A percentile compares a stretch with the other conserved stretches of the same genome.
These are phyloP conservation scores for Syzygium syzygioides DNA, from an alignment of 441 rosid genomes.

Conservation along the genomic window DNA sequence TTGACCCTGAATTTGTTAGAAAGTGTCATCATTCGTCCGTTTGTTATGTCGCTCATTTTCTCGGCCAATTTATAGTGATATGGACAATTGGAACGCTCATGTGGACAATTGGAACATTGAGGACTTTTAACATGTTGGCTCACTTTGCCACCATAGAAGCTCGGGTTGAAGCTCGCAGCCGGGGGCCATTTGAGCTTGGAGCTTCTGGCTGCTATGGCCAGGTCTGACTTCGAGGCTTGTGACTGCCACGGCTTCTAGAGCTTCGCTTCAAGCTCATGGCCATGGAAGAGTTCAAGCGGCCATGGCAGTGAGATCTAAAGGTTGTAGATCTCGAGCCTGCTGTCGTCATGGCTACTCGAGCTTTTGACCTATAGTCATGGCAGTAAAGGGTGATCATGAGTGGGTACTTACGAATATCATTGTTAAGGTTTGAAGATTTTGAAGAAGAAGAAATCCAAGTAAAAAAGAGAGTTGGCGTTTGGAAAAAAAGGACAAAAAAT, in stretches of 20 bases:
- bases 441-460: background rate
- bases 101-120: background rate
- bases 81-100: background rate
- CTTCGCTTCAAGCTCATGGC: background rate
- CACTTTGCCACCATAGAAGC: background rate
- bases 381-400: background rate
- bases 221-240: background rate
- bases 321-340: background rate
- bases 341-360: background rate
- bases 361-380: background rate
- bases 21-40: background rate
- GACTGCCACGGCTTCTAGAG: background rate
- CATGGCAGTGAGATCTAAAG: background rate
- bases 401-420: background rate
- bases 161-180: background rate
- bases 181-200: background rate
- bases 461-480: background rate
- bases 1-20: background rate
- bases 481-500: background rate
- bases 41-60: background rate
- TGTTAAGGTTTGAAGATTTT: background rate
- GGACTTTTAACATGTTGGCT: background rate
- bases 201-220: background rate
- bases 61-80: background rate
- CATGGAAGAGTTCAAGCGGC: background rate